phyloP scores from a whole-genome alignment of 768 basidiomycete genomes.

The Lentinula lateritia region DNA sequence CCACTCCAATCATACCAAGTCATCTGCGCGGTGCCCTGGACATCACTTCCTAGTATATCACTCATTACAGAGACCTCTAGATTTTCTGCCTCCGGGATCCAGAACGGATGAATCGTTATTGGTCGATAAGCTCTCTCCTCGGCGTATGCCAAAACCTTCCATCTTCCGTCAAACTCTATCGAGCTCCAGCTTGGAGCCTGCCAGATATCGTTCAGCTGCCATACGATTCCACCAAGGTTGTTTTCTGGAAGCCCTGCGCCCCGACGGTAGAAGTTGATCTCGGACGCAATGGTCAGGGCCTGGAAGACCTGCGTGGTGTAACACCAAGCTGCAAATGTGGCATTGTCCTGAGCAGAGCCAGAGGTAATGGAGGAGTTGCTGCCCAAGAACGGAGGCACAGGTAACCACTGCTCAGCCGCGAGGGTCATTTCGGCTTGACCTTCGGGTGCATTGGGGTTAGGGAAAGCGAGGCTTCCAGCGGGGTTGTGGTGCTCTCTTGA shows the following conservation, averaged over 20 bases:
- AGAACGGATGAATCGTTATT: constrained; percentile 50
- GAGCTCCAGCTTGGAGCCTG: constrained; percentile 52
- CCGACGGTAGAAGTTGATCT: constrained; percentile 54
- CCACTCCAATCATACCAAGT: constrained; percentile 59
- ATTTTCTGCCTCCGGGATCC: constrained; percentile 42
- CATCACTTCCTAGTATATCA: constrained; percentile 39
- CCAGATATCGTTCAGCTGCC: constrained; percentile 61
- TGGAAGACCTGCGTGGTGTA: constrained; percentile 61
- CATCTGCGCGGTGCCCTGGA: constrained; percentile 39
- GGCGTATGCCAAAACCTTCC: constrained; percentile 56
- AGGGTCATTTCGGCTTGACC: constrained; percentile 49
- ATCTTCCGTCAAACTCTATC: constrained; percentile 53
- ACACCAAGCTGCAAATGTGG: constrained; percentile 61
- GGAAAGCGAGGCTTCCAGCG: constrained; percentile 44
- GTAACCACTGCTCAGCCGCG: constrained; percentile 51
- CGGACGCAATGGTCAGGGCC: constrained; percentile 51
- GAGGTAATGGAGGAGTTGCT: constrained; percentile 6
- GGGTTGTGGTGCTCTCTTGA: constrained; percentile 55
- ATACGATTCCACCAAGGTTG: constrained; percentile 53
- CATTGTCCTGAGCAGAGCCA: constrained; percentile 38
- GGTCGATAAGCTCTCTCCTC: constrained; percentile 39
- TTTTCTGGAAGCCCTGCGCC: constrained; percentile 55
- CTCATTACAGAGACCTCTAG: constrained; percentile 46
- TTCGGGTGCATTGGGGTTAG: constrained; percentile 48
- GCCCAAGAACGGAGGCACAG: constrained; percentile 28